Base-by-base conservation (phyloP, 208 protist species). In the Leishmania martiniquensis region DNA sequence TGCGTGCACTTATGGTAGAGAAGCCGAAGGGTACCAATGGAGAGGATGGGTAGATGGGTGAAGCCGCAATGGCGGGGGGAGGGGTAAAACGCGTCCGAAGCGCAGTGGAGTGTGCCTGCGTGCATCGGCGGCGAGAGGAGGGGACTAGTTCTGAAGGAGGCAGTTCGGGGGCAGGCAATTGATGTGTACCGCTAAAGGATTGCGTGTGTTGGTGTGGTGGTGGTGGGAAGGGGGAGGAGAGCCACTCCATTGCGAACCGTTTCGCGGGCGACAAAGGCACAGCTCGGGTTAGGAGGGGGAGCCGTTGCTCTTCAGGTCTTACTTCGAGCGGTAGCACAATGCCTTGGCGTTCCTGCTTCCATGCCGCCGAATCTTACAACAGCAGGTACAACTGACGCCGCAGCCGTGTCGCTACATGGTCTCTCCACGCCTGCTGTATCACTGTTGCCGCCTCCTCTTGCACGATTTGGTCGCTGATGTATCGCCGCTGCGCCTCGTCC, bases 361-460 rank as follows among this genome's bases (percentile, higher is more conserved):
- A 25, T 57, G 37, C 47, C 42, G n/a, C 25, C 6, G 47, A 44
- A 39, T 17, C 22, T 69, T 44, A 74, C 70, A 29, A 74, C 20
- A 29, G 37, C 52, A 74, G 10, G 52, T 62, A 22, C 52, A 59
- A 2, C 52, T 47, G 49, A 62, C 70, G 70, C 70, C 70, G 70
- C 70, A 13, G 15, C 44, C 37, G 70, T 22, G 20, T 5, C 70
- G 70, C 75, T 49, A 65, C 37, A 51, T 32, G 57, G 3, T 54
- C 29, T 45, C 72, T 73, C 81, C 81, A 94, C 45, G 86, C 83
- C 47, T 57, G n/a, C 59, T 94, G 90, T 55, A 94, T 91, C 20
- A 94, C 77, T 12, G 55, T 57, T 1, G 90, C 90, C 2, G 90
- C 79, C 83, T 91, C 86, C 65, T 91, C 83, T 55, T 83, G 67